Conservation (phyloP, 768 basidiomycete genomes). For the Lactifluus pinguis region DNA sequence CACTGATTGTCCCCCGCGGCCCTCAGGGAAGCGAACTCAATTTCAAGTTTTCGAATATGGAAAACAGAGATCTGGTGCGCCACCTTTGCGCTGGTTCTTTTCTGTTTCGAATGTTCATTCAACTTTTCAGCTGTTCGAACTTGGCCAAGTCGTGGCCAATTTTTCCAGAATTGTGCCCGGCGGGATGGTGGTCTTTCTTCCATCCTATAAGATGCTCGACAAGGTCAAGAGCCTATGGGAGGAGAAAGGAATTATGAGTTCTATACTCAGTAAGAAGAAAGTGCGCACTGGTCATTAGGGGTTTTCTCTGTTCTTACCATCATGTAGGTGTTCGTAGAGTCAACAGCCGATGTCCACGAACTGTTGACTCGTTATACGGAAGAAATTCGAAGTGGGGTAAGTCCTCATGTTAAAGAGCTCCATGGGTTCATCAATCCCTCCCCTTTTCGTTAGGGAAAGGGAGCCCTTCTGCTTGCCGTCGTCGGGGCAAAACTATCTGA, state of each 20-base stretch:
- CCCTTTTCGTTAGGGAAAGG: conserved; percentile 27
- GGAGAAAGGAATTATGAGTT: conserved; percentile 48
- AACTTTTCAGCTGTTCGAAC: conserved; percentile 53
- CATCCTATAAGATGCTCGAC: conserved; percentile 80
- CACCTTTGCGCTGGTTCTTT: background rate
- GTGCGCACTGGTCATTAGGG: conserved; percentile 30
- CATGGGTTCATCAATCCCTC: background rate
- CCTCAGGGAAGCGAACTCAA: conserved; percentile 66
- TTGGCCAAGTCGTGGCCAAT: conserved; percentile 80
- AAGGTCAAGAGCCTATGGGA: conserved; percentile 59
- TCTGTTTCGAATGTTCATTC: conserved; percentile 4
- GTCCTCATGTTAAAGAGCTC: background rate
- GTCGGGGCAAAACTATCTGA: conserved; percentile 97
- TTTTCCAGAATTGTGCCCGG: conserved; percentile 69
- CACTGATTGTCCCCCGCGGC: conserved; percentile 65
- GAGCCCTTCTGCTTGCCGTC: conserved; percentile 86
- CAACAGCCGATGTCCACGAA: conserved; percentile 10
- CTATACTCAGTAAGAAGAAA: conserved; percentile 64
- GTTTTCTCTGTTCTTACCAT: background rate
- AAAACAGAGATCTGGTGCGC: conserved; percentile 45
- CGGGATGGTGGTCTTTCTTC: conserved; percentile 91
- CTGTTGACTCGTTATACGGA: conserved; percentile 8
- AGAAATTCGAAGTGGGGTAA: conserved; percentile 9
- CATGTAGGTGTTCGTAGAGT: conserved; percentile 12
- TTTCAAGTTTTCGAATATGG: conserved; percentile 73